These are phyloP conservation scores for Neoascochyta sp. DNA, from an alignment of 2,329 filamentous ascomycete genomes.

Conservation along the genomic window DNA sequence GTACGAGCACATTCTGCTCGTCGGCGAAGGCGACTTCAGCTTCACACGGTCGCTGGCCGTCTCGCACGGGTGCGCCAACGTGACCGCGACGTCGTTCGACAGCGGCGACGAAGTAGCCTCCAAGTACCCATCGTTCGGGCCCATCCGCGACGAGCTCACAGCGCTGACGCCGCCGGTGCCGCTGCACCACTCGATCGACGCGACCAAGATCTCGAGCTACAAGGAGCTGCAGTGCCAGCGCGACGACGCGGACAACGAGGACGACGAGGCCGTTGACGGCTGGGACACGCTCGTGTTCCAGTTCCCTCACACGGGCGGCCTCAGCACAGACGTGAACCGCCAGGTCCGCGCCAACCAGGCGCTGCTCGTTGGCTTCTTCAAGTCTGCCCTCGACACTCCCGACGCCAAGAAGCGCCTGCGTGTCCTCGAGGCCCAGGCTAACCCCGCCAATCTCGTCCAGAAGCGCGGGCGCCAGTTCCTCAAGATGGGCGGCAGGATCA, in stretches of 20 bases:
- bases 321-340: slow-evolving; percentile 87
- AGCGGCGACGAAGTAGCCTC: slow-evolving; percentile 52
- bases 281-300: slow-evolving; percentile 89
- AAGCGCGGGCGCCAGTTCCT: slow-evolving; percentile 40
- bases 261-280: slow-evolving; percentile 25
- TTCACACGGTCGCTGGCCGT: slow-evolving; percentile 66
- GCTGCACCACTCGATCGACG: slow-evolving; percentile 59
- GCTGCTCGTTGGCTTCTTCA: slow-evolving; percentile 33
- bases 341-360: slow-evolving; percentile 78
- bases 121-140: slow-evolving; percentile 47
- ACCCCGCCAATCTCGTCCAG: slow-evolving; percentile 23
- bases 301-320: slow-evolving; percentile 93
- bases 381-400: slow-evolving; percentile 19
- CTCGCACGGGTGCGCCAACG: slow-evolving; percentile 61
- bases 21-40: slow-evolving; percentile 78
- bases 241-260: slow-evolving; percentile 16
- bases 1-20: slow-evolving; percentile 66
- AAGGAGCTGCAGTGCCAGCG: slow-evolving; percentile 22
- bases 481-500: slow-evolving; percentile 55
- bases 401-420: slow-evolving; percentile 12
- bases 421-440: slow-evolving; percentile 11
- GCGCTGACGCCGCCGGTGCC: slow-evolving; percentile 35
- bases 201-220: slow-evolving; percentile 49
- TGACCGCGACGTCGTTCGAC: slow-evolving; percentile 70
- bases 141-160: slow-evolving; percentile 27